phyloP scores from a whole-genome alignment of 1,284 basidiomycete species.

The Tranzscheliella williamsii region DNA sequence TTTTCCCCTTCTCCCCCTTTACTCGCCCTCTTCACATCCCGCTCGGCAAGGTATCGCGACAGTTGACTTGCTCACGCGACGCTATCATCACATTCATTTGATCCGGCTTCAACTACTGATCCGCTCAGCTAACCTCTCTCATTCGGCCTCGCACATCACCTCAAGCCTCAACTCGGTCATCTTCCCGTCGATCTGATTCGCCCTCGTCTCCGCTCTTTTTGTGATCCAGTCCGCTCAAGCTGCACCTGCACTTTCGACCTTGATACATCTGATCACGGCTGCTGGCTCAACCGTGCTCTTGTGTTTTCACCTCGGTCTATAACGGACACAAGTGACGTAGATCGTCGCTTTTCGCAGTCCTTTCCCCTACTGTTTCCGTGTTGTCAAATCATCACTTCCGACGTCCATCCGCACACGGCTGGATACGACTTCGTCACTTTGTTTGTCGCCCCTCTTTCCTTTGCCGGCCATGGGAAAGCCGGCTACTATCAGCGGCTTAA shows the following conservation, averaged over 20 bases:
- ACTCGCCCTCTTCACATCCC: not conserved
- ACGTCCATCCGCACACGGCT: not conserved
- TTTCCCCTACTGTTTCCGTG: not conserved
- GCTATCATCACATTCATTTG: not conserved
- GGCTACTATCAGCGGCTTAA: constrained; percentile 8
- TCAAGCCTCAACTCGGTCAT: not conserved
- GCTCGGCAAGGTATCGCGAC: not conserved
- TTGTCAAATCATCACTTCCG: not conserved
- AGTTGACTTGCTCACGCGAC: not conserved
- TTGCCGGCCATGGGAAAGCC: constrained; percentile 26
- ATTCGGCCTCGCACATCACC: not conserved
- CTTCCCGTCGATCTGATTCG: not conserved
- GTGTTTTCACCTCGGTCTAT: not conserved
- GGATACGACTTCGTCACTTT: not conserved
- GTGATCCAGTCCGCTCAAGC: not conserved
- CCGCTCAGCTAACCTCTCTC: not conserved
- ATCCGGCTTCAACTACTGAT: not conserved
- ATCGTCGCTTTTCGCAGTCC: not conserved
- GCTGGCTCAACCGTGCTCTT: constrained; percentile 1
- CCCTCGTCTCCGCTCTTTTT: too few relatives aligned
- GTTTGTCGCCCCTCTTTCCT: not conserved
- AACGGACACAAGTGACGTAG: not conserved
- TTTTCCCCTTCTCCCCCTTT: not conserved
- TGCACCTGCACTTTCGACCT: not conserved
- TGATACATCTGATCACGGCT: not conserved